Percentiles rank a stretch among this genome's conserved stretches.
Evolutionary conservation across 257 asterid genomes (phyloP).

Genomic region (Salvia hispanica): DNA sequence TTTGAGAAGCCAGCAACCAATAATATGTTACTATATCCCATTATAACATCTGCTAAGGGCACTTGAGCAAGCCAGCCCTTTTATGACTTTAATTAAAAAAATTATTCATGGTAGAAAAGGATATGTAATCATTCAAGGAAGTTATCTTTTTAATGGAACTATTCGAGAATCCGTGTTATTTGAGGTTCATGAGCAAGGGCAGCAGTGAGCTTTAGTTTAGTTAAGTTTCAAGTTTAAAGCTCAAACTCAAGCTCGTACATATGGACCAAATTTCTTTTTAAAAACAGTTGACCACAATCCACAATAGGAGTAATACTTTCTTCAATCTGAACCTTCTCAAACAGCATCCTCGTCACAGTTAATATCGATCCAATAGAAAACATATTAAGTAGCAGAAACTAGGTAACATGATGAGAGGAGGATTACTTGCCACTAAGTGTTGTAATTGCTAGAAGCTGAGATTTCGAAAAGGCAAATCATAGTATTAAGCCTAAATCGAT

Average conservation of each 20-base stretch:
- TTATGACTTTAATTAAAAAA: slow-evolving; percentile 7
- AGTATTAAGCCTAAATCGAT: slow-evolving; percentile 1
- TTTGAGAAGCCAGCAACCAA: slow-evolving; percentile 8
- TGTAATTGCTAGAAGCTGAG: neutral
- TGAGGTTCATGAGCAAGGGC: neutral
- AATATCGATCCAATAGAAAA: slow-evolving; percentile 6
- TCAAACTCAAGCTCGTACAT: too few relatives aligned
- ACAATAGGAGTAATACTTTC: neutral
- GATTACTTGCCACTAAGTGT: too few relatives aligned
- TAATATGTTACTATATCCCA: slow-evolving; percentile 21
- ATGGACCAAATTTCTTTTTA: neutral
- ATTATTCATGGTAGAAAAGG: neutral
- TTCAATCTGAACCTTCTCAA: neutral
- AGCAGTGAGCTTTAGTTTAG: too few relatives aligned
- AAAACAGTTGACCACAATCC: neutral
- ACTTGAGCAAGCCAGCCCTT: slow-evolving; percentile 5
- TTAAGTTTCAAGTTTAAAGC: too few relatives aligned
- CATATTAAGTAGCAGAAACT: slow-evolving; percentile 10
- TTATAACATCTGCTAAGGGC: neutral
- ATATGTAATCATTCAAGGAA: neutral
- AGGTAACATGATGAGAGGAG: neutral
- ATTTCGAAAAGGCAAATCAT: neutral
- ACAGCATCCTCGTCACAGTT: slow-evolving; percentile 13
- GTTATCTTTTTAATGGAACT: neutral
- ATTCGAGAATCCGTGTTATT: neutral